Evolutionary conservation across 495 filamentous ascomycete species (phyloP).

Genomic region (Penicillium coprophilum): DNA sequence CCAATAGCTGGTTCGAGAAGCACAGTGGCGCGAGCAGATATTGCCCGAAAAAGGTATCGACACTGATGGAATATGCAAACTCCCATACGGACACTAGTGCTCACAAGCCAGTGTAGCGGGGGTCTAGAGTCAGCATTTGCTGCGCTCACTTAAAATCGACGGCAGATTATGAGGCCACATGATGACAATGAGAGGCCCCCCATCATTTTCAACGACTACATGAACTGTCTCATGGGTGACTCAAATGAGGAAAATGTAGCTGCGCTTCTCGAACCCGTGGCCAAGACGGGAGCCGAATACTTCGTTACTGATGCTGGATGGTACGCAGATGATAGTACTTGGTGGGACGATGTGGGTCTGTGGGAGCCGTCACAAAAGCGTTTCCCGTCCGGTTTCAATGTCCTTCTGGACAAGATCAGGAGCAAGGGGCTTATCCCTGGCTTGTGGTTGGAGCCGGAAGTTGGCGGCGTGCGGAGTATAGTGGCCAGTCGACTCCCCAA

Average conservation of each 20-base stretch:
- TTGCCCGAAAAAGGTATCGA: conserved; percentile 24
- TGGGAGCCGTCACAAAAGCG: conserved; percentile 32
- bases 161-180: conserved; percentile 19
- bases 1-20: conserved; percentile 31
- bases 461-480: conserved; percentile 23
- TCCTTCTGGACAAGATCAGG: conserved; percentile 9
- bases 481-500: conserved; percentile 15
- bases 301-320: conserved; percentile 32
- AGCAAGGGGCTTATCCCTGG: conserved; percentile 22
- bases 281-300: conserved; percentile 14
- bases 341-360: conserved; percentile 31
- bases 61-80: conserved; percentile 20
- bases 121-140: conserved; percentile 20
- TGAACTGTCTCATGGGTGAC: conserved; percentile 35
- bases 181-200: conserved; percentile 18
- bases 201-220: conserved; percentile 31
- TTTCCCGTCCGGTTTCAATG: conserved; percentile 25
- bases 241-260: conserved; percentile 27
- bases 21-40: conserved; percentile 22
- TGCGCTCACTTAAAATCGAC: conserved; percentile 22
- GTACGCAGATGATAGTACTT: conserved; percentile 29
- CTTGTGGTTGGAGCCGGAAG: conserved; percentile 31
- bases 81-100: conserved; percentile 13
- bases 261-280: conserved; percentile 18
- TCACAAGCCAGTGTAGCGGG: background rate